Base-by-base conservation (phyloP, 2,329 filamentous ascomycete species). In the Cadophora sp. region DNA sequence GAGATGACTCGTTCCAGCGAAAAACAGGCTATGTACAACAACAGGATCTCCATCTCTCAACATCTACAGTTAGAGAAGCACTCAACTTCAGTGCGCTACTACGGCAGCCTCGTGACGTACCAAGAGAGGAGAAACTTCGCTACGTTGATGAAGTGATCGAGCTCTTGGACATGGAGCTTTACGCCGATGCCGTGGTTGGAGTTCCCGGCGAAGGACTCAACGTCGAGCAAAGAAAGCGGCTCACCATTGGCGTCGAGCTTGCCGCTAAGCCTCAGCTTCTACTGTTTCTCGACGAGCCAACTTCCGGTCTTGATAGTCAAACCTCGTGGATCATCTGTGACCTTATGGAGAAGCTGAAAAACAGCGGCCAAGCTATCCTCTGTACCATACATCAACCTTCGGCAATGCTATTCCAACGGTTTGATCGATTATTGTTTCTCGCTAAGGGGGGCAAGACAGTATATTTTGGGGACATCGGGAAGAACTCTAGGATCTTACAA, bases 11-110 rank as follows among this genome's bases (percentile, higher is more conserved):
- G 0, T 97, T 97, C 85, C 93, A 97, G 79, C 91, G 93, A 70
- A 94, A 94, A 81, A 96, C 92, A 0, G 93, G 93, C 55, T 97
- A 97, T 74, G 93, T 94, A 43, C 92, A 97, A 77, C 94, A 97
- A 78, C 93, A 97, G 78, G 94, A 97, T 85, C 80, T 90, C 50
- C 88, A 90, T 77, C 86, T 89, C 65, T 85, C 85, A 0, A 85
- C 85, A 0, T 85, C 89, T 73, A 90, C 88, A 1, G 87, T 90
- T 40, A 84, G 88, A 37, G 88, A 90, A 74, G 88, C 88, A 0
- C 81, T 91, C 4, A 81, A 85, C 29, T 91, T 91, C 27, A 88
- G 89, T 75, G 94, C 94, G 24, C 79, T 95, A 8, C 89, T 97
- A 51, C 91, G 94, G 70, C 94, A 97, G 76, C 93, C 94, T 0